These are phyloP conservation scores for Hygrophoropsis aurantiaca DNA, from an alignment of 768 basidiomycete species.

Conservation along the genomic window DNA sequence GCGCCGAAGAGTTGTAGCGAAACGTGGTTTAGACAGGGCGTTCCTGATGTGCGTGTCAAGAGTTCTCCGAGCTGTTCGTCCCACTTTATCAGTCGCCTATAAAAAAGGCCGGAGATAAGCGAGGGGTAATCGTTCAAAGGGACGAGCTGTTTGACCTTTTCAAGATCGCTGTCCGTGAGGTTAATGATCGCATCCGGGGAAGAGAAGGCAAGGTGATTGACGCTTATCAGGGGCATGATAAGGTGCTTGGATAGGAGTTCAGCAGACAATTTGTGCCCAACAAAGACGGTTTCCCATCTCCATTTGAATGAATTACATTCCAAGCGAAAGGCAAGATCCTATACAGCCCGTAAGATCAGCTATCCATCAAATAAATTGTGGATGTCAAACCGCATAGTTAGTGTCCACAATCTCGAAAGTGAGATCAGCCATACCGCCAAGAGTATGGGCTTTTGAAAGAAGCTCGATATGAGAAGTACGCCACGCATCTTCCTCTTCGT, in stretches of 20 bases:
- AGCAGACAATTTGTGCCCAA: slow-evolving; percentile 65
- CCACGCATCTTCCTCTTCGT: slow-evolving; percentile 62
- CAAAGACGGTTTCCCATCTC: slow-evolving; percentile 73
- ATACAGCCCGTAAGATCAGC: slow-evolving; percentile 12
- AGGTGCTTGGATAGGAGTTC: slow-evolving; percentile 78
- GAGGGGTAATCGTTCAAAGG: slow-evolving; percentile 1
- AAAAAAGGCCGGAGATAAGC: slow-evolving; percentile 3
- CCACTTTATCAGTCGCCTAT: slow-evolving; percentile 70
- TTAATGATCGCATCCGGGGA: slow-evolving; percentile 57
- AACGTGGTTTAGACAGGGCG: slow-evolving; percentile 65
- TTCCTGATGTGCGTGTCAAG: slow-evolving; percentile 73
- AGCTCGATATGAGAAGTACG: slow-evolving; percentile 52
- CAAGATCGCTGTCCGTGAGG: slow-evolving; percentile 56
- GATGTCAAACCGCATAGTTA: slow-evolving; percentile 61
- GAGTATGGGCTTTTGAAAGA: slow-evolving; percentile 58
- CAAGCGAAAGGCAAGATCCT: slow-evolving; percentile 71
- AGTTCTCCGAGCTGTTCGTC: slow-evolving; percentile 65
- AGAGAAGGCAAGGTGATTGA: slow-evolving; percentile 66
- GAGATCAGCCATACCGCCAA: slow-evolving; percentile 56
- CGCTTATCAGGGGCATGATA: slow-evolving; percentile 72
- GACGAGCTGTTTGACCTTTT: slow-evolving; percentile 49
- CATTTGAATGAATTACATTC: slow-evolving; percentile 65
- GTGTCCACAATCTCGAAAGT: slow-evolving; percentile 62
- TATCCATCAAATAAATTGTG: slow-evolving; percentile 4
- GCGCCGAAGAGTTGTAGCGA: slow-evolving; percentile 65